A percentile compares a stretch with the other conserved stretches of the same genome.
Conservation (phyloP, 306 rosid species). For the Ceratonia siliqua region DNA sequence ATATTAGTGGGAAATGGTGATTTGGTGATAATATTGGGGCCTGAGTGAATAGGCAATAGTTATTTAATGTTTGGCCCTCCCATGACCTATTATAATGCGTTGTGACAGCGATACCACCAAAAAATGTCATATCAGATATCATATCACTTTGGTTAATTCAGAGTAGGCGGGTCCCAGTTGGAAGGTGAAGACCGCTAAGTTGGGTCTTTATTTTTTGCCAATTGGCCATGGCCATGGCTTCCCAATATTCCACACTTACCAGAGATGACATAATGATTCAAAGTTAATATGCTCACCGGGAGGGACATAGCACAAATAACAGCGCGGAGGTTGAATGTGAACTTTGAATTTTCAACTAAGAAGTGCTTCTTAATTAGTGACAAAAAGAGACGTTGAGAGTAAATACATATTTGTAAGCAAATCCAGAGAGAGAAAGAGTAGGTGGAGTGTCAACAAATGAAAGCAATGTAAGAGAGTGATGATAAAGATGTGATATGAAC, state of each 20-base stretch:
- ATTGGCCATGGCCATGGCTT: no score
- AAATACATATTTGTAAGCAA: background rate
- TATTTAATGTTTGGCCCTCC: background rate
- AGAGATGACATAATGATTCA: background rate
- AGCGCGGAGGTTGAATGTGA: background rate
- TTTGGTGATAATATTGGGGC: background rate
- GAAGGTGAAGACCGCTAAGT: no score
- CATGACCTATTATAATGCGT: background rate
- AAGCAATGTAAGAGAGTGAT: slow-evolving; percentile 4
- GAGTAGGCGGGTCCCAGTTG: no score
- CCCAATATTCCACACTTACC: background rate
- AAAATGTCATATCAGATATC: background rate
- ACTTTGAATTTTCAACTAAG: slow-evolving; percentile 9
- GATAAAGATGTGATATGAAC: background rate
- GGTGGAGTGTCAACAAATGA: slow-evolving; percentile 9
- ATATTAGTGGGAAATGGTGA: background rate
- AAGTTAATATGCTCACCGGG: no score
- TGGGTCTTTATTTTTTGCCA: no score
- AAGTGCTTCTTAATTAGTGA: slow-evolving; percentile 16
- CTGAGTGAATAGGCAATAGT: background rate
- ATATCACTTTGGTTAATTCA: background rate
- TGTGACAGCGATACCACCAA: background rate
- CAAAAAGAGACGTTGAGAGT: background rate
- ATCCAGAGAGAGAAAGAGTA: background rate
- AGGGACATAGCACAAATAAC: no score